Conservation (phyloP, 345 rosid genomes). For the Acer campestre region DNA sequence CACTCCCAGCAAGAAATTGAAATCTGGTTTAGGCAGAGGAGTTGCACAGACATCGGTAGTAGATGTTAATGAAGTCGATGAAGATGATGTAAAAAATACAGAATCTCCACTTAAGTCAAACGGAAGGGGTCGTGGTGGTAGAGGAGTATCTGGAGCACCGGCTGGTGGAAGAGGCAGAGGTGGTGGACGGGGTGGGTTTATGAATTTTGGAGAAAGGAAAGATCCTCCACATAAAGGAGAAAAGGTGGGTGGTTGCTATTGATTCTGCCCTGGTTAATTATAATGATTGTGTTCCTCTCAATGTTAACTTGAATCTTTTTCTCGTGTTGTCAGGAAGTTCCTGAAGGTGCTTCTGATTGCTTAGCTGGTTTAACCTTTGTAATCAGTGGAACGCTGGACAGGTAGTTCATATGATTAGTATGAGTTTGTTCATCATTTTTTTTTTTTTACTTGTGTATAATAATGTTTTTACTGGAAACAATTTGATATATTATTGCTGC, state of each 20-base stretch:
- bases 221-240: slow-evolving; percentile 99
- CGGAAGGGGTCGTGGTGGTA: slow-evolving; percentile 88
- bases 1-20: slow-evolving; percentile 79
- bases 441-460: slow-evolving; percentile 3
- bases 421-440: slow-evolving; percentile 1
- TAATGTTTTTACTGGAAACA: neutral
- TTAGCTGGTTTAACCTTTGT: slow-evolving; percentile 89
- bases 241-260: slow-evolving; percentile 53
- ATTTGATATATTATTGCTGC: neutral
- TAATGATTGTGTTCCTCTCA: neutral
- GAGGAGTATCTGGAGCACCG: slow-evolving; percentile 60
- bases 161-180: slow-evolving; percentile 91
- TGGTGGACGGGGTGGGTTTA: slow-evolving; percentile 88
- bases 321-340: slow-evolving; percentile 79
- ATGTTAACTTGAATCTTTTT: slow-evolving; percentile 24
- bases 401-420: slow-evolving; percentile 49
- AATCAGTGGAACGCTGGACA: slow-evolving; percentile 98
- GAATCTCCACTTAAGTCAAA: slow-evolving; percentile 61
- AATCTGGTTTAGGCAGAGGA: slow-evolving; percentile 72
- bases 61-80: slow-evolving; percentile 53
- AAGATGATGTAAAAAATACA: slow-evolving; percentile 54
- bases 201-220: slow-evolving; percentile 94
- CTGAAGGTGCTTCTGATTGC: slow-evolving; percentile 92
- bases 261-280: slow-evolving; percentile 5
- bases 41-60: slow-evolving; percentile 53